Evolutionary conservation across 495 filamentous ascomycete genomes (phyloP).

Genomic region (Hypoxylon rickii): DNA sequence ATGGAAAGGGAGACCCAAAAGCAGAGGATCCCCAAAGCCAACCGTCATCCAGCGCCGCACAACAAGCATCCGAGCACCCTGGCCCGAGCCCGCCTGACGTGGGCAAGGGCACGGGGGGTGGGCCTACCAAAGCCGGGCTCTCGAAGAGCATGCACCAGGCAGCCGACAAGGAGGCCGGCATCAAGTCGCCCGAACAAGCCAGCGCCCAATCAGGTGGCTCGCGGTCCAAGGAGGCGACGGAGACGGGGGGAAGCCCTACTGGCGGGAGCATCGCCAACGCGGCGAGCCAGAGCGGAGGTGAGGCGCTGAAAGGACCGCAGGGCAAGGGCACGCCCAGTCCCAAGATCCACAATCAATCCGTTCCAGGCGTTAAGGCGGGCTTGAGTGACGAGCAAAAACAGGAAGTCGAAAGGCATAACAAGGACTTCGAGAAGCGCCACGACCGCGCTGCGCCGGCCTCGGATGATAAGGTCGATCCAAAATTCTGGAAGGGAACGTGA

Average conservation of each 20-base stretch:
- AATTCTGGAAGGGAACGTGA: slow-evolving; percentile 50
- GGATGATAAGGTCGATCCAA: slow-evolving; percentile 54
- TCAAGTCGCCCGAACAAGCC: slow-evolving; percentile 44
- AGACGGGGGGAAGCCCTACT: slow-evolving; percentile 37
- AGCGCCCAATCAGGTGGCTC: slow-evolving; percentile 51
- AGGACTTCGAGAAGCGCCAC: slow-evolving; percentile 55
- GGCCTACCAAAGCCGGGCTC: slow-evolving; percentile 33
- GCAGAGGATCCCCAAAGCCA: slow-evolving; percentile 40
- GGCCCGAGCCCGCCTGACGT: slow-evolving; percentile 39
- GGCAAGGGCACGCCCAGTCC: slow-evolving; percentile 45
- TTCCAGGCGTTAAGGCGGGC: slow-evolving; percentile 40
- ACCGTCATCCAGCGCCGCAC: slow-evolving; percentile 23
- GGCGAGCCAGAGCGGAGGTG: slow-evolving; percentile 46
- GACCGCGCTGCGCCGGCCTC: slow-evolving; percentile 43
- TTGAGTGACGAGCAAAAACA: slow-evolving; percentile 51
- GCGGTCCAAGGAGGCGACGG: slow-evolving; percentile 50
- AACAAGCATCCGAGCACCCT: slow-evolving; percentile 41
- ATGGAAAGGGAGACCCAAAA: slow-evolving; percentile 41
- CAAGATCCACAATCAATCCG: slow-evolving; percentile 50
- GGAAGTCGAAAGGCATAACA: slow-evolving; percentile 57
- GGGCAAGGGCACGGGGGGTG: slow-evolving; percentile 33
- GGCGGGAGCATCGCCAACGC: slow-evolving; percentile 39
- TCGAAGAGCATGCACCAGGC: slow-evolving; percentile 33
- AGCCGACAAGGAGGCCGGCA: slow-evolving; percentile 16
- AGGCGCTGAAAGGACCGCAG: slow-evolving; percentile 47